Percentiles rank a stretch among this genome's conserved stretches.
phyloP scores from a whole-genome alignment of 305 asterid genomes.

The Fraxinus dipetala region DNA sequence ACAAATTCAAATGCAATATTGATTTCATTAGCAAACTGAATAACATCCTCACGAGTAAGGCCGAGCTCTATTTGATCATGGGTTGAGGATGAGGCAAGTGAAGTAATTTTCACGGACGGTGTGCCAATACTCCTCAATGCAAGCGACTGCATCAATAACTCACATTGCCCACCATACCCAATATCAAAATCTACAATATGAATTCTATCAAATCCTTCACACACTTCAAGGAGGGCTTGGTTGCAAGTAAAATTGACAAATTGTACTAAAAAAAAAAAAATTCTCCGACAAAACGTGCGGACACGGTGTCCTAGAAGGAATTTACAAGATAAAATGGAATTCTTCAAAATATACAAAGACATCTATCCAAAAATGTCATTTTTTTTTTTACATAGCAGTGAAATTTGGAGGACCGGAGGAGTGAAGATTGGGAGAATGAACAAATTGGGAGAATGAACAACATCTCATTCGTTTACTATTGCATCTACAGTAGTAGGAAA shows the following conservation, averaged over 20 bases:
- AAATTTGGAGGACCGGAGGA: too few species aligned
- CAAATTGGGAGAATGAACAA: too few species aligned
- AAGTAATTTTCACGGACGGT: constrained; percentile 69
- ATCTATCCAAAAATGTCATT: too few species aligned
- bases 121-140: constrained; percentile 61
- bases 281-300: too few species aligned
- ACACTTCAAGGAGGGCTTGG: constrained; percentile 71
- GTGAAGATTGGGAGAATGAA: too few species aligned
- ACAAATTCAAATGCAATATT: constrained; percentile 69
- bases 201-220: constrained; percentile 64
- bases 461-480: too few species aligned
- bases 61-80: constrained; percentile 76
- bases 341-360: too few species aligned
- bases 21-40: constrained; percentile 66
- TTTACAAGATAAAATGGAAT: too few species aligned
- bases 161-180: constrained; percentile 92
- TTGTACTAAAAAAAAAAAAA: constrained; percentile 33
- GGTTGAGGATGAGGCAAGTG: constrained; percentile 58
- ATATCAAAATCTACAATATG: constrained; percentile 84
- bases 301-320: too few species aligned
- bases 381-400: too few species aligned
- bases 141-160: constrained; percentile 93
- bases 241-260: constrained; percentile 85
- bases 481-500: too few species aligned
- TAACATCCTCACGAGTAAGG: constrained; percentile 67